Percentiles rank a stretch among this genome's conserved stretches.
These are phyloP conservation scores for Luffa acutangula DNA, from an alignment of 306 rosid genomes.

Conservation along the genomic window DNA sequence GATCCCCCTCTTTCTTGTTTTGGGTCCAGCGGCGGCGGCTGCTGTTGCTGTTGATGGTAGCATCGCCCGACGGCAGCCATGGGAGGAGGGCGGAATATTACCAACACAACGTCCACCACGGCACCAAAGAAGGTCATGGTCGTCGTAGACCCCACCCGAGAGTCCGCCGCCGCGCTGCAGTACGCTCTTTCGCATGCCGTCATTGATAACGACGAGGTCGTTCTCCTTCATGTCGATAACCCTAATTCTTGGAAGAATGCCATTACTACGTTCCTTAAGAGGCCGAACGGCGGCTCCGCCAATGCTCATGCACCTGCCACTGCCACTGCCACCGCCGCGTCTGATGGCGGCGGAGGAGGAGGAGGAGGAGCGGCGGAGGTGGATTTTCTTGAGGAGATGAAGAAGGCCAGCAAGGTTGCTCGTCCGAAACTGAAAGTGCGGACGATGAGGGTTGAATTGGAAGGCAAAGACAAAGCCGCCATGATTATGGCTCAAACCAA, in stretches of 20 bases:
- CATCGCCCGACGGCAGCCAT: conserved; percentile 13
- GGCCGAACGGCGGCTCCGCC: conserved; percentile 31
- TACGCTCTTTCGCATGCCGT: conserved; percentile 54
- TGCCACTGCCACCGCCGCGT: conserved; percentile 11
- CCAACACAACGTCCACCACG: background rate
- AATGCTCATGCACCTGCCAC: background rate
- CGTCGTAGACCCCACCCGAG: conserved; percentile 62
- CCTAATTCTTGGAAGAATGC: conserved; percentile 39
- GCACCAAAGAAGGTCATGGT: conserved; percentile 47
- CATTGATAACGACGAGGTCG: conserved; percentile 54
- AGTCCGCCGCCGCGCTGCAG: conserved; percentile 60
- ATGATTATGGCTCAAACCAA: conserved; percentile 35
- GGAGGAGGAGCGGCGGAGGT: conserved; percentile 7
- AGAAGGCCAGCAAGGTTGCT: conserved; percentile 30
- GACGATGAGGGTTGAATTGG: conserved; percentile 22
- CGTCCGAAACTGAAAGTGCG: conserved; percentile 37
- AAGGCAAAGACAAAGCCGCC: conserved; percentile 44
- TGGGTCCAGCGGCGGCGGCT: background rate
- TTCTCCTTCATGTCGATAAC: conserved; percentile 51
- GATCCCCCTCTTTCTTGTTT: background rate
- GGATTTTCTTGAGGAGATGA: conserved; percentile 68
- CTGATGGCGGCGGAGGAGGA: conserved; percentile 21
- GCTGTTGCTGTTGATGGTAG: conserved; percentile 9
- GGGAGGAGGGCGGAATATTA: conserved; percentile 15
- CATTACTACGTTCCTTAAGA: conserved; percentile 35